Base-by-base conservation (phyloP, 768 basidiomycete genomes). In the Punctularia strigosozonata region DNA sequence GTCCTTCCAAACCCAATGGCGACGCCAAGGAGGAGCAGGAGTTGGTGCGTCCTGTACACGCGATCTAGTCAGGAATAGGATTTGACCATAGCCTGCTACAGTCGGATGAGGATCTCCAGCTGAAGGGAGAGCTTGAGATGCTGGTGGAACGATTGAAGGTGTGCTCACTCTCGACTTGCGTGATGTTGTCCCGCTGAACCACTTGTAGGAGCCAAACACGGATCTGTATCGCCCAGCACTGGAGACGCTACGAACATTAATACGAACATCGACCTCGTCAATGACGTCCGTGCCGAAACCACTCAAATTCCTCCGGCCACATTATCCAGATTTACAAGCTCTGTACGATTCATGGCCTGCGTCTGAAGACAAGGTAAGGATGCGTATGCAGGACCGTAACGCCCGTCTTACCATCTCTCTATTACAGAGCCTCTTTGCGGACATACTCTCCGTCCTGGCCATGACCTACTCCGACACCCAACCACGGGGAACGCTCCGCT, bases 261-360 rank as follows among this genome's bases (percentile, higher is more conserved):
- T 98, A 52, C 73, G 89, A 53, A 97, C 94, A 5, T 91, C 91
- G 8, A 99, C 95, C 3, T 92, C 88, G 13, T 95, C 91, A 5
- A 98, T 99, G 94, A 99, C 95, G 8, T 92, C 90, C 18, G 94
- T 99, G 7, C 95, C 95, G 1, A 98, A 99, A 65, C 95, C 95
- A 21, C 72, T 99, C 42, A 99, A 99, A 64, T 99, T 99, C 62
- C 73, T 99, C 22, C 81, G 91, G 40, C 92, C 91, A 24, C 83
- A 90, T 56, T 99, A 94, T 56, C 85, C 83, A 35, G 80, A 77
- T 42, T 72, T 94, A 30, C 84, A 91, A 58, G 67, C 67, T 18
- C 63, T 97, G 20, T 92, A 91, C 57, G 80, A 87, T 43, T 68
- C 78, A 26, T 88, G 91, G 81, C 56, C 76, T 2, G 53, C 71